Evolutionary conservation across 2,329 filamentous ascomycete species (phyloP), one percentile per base, ranked within the genome.

Genomic region (Malbranchea cinnamomea): DNA sequence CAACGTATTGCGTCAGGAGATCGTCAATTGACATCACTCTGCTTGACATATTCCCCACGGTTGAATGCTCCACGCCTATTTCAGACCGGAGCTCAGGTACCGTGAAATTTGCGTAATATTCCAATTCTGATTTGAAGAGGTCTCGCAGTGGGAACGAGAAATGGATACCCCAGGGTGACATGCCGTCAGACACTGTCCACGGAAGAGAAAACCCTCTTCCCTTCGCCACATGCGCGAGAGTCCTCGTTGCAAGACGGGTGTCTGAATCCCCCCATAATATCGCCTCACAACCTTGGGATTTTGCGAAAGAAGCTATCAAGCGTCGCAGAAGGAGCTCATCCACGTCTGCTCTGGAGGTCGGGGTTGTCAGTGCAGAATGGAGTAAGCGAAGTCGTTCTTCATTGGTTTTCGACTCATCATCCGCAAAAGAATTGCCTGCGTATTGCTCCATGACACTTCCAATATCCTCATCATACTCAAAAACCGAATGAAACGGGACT

Each of bases 1-100:
- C 71, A 46, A 98, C 93, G 52, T 94, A 98, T 34, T 83, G 75
- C 34, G 67, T 60, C 76, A 95, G 85, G 31, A 98, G 68, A 42
- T 85, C 78, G 48, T 94, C 84, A 44, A 98, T 94, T 26, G 83
- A 91, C 26, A 82, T 68, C 40, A 83, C 77, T 35, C 47, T 51
- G 18, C 48, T 52, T 7, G 54, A 45, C 18, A 49, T 32, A 23
- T 48, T 50, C 6, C 52, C 50, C 13, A 39, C 28, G 19, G 54
- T 49, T 9, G 52, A 42, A 23, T 51, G 41, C 28, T 60, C 49
- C 28, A 54, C 48, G n/a, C 60, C 56, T 24, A 74, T 45, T 6
- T 56, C 40, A 6, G 40, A 37, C 12, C 50, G 46, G 3, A 83
- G 54, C 11, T 68, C 59, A 8, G 71, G 63, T 2, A 60, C 49